These are phyloP conservation scores for Breviolum minutum DNA, from an alignment of 73 alveolate genomes.

Conservation along the genomic window DNA sequence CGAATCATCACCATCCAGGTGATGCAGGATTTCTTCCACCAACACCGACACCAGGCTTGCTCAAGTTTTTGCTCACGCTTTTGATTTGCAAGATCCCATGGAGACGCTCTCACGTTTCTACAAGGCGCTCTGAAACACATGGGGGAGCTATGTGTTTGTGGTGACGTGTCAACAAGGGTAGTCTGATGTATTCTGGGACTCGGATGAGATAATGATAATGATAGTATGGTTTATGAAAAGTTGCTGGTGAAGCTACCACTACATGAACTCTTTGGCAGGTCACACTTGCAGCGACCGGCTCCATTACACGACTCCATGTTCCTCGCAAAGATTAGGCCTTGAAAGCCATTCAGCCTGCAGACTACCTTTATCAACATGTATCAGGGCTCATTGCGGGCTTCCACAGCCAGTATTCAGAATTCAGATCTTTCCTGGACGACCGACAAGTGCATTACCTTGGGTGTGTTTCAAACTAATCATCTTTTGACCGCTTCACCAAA, in stretches of 20 bases:
- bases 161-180: background rate
- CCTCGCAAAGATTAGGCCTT: background rate
- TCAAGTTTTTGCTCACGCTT: constrained; percentile 68
- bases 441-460: too few relatives aligned
- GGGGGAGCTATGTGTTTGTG: background rate
- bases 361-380: too few relatives aligned
- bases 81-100: constrained; percentile 68
- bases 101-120: constrained; percentile 88
- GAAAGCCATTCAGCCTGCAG: background rate
- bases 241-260: background rate
- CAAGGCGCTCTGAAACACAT: constrained; percentile 3
- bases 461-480: too few relatives aligned
- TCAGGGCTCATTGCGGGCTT: background rate
- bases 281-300: constrained; percentile 83
- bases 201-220: background rate
- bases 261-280: background rate
- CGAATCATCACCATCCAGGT: too few relatives aligned
- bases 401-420: too few relatives aligned
- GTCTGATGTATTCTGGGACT: background rate
- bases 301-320: constrained; percentile 76
- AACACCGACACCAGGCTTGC: constrained; percentile 32
- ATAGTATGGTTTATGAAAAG: background rate
- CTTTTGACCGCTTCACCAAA: too few relatives aligned
- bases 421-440: too few relatives aligned
- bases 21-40: too few relatives aligned